Evolutionary conservation across 2,329 filamentous ascomycete genomes (phyloP), one percentile per base, ranked within the genome.

Genomic region (Fusarium concolor): DNA sequence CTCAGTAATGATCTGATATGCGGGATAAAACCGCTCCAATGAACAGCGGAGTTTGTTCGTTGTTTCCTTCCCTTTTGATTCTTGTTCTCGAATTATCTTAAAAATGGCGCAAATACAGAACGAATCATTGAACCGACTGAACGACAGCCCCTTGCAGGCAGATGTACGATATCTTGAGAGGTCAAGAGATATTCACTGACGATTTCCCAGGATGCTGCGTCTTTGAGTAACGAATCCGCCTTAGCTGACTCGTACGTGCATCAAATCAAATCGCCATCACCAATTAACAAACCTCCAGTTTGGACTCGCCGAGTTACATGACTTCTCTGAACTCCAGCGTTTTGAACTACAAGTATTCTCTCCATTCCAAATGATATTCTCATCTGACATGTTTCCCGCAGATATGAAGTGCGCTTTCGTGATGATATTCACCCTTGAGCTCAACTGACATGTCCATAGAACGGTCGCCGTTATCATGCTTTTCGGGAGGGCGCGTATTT

Each of bases 401-500:
- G 56, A 56, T 60, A 60, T 22, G 43, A 61, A 39, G 56, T 60
- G 5, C 4, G 14, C 11, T 28, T 31, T n/a, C 12, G 7, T 43
- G 1, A 3, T 10, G 12, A 6, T 17, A 8, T 15, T 11, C 38
- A 14, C 5, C 29, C 5, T 4, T n/a, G 7, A 15, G 1, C 4
- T 6, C 8, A 20, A 6, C 24, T 54, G 6, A 46, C 22, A 17
- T 5, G 3, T 2, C 3, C 6, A 0, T 45, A 63, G 60, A 63
- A 63, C 35, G 57, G 60, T 5, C 60, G 60, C 1, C 57, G 60
- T 12, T 63, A 63, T 20, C 60, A 63, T 41, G 60, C 60, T 2
- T 63, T 63, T 6, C 56, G 60, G 0, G 60, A 63, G 10, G 60
- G 60, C 10, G 57, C 57, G 0, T 63, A 63, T 12, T 26, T 63